These are phyloP conservation scores for Macrophomina tecta DNA, from an alignment of 2,329 filamentous ascomycete species.

Conservation along the genomic window DNA sequence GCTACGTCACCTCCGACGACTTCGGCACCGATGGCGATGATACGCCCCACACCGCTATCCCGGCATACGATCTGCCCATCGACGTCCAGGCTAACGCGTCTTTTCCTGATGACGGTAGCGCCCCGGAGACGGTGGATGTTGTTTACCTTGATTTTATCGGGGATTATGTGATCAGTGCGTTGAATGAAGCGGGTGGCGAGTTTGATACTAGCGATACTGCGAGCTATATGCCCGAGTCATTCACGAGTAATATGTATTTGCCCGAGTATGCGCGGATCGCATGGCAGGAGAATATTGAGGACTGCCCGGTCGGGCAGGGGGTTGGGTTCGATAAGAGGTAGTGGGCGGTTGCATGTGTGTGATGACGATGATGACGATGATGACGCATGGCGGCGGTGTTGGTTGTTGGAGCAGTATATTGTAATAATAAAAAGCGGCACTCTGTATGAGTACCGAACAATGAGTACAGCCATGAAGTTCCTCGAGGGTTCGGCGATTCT, in stretches of 20 bases:
- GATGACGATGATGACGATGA: too few species aligned
- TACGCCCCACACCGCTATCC: conserved; percentile 57
- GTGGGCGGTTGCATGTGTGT: background rate
- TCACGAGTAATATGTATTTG: conserved; percentile 51
- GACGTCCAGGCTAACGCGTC: conserved; percentile 59
- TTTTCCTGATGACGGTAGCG: conserved; percentile 52
- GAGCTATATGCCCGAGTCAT: conserved; percentile 48
- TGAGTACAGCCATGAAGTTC: too few species aligned
- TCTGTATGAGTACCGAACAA: too few species aligned
- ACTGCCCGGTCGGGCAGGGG: conserved; percentile 47
- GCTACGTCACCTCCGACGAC: conserved; percentile 63
- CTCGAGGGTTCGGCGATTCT: too few species aligned
- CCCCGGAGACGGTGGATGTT: conserved; percentile 57
- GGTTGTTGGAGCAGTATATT: too few species aligned
- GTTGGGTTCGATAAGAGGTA: conserved; percentile 35
- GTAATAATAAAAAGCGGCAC: too few species aligned
- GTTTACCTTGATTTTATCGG: conserved; percentile 60
- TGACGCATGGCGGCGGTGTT: background rate
- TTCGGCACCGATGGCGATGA: conserved; percentile 64
- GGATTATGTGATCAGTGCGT: conserved; percentile 42
- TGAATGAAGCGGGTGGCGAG: conserved; percentile 43
- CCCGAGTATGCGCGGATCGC: conserved; percentile 48
- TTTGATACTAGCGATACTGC: conserved; percentile 40
- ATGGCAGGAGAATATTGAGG: conserved; percentile 48
- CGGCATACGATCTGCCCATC: conserved; percentile 55